phyloP scores from a whole-genome alignment of 305 asterid genomes.

The Fraxinus paxiana region DNA sequence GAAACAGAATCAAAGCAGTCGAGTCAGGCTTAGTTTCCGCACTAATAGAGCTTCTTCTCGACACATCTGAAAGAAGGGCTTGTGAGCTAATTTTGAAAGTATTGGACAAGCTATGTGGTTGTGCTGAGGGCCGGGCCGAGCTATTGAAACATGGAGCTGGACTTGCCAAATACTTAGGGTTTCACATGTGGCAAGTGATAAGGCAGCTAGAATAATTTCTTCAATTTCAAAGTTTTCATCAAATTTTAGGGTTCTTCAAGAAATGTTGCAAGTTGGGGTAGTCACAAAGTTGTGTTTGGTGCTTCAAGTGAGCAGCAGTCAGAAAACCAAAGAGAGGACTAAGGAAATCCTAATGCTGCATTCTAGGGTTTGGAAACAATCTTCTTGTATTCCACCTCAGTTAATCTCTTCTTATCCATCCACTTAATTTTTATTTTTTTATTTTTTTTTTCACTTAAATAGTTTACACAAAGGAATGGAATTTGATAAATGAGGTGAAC shows the following conservation, averaged over 20 bases:
- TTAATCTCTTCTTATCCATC: constrained; percentile 49
- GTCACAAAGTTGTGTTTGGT: constrained; percentile 75
- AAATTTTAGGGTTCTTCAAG: constrained; percentile 45
- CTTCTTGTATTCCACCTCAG: constrained; percentile 57
- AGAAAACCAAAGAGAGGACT: constrained; percentile 46
- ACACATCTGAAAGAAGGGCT: constrained; percentile 31
- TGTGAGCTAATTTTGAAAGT: constrained; percentile 45
- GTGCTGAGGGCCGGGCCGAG: constrained; percentile 72
- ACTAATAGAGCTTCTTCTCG: constrained; percentile 53
- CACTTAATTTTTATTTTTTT: not conserved
- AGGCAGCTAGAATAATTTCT: constrained; percentile 46
- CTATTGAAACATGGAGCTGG: constrained; percentile 66
- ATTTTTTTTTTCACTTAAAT: not conserved
- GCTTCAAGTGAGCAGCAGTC: constrained; percentile 48
- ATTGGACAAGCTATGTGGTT: constrained; percentile 57
- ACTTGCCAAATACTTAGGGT: constrained; percentile 62
- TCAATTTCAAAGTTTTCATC: constrained; percentile 46
- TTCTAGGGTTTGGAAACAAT: constrained; percentile 60
- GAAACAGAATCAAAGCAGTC: constrained; percentile 43
- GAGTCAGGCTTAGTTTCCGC: constrained; percentile 34
- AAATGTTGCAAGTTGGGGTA: constrained; percentile 68
- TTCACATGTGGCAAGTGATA: constrained; percentile 52
- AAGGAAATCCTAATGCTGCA: constrained; percentile 54
- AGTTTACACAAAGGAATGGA: not conserved
- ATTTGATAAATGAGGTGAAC: not conserved